Base-by-base conservation (phyloP, 2,329 filamentous ascomycete genomes). In the Colletotrichum eleusines region DNA sequence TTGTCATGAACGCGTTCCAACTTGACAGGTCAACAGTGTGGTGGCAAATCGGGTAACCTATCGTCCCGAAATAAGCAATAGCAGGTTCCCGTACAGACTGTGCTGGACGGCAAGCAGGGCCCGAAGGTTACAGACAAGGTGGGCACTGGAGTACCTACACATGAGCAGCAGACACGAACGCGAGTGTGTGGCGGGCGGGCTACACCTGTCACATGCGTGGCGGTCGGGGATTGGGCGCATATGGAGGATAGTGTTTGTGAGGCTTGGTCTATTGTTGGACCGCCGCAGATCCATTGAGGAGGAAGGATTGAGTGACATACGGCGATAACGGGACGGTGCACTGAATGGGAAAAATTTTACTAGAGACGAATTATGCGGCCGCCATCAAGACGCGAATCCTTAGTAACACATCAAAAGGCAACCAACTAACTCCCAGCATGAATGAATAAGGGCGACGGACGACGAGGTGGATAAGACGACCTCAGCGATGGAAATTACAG, bases 21-120 rank as follows among this genome's bases (percentile, higher is more conserved):
- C 33, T 38, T n/a, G 26, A 68, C 35, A 53, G 33, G 51, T 50
- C 51, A n/a, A 44, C 31, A 64, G 51, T 50, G 66, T 40, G 58
- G 28, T 18, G 44, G 38, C 14, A 28, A 65, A 57, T 67, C 35
- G 26, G 40, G n/a, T 14, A 26, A 16, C 46, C 18, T 53, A 44
- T 18, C n/a, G 11, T 26, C n/a, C 53, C 50, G 23, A 62, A n/a
- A 50, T 63, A 51, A 67, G 55, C 35, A 44, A 46, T 46, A 23
- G n/a, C 9, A 9, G 18, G 16, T 18, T 31, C 48, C 42, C 51
- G 55, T 55, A 66, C 42, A 65, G 35, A 31, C n/a, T 31, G 38
- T 9, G 28, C 46, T 9, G 18, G 38, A 48, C 40, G 46, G 23
- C 26, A 38, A 28, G 20, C 23, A 6, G 9, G 12, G 31, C 14